Percentiles rank a stretch among this genome's conserved stretches.
phyloP scores from a whole-genome alignment of 2,329 filamentous ascomycete species.

The Ilyonectria robusta region DNA sequence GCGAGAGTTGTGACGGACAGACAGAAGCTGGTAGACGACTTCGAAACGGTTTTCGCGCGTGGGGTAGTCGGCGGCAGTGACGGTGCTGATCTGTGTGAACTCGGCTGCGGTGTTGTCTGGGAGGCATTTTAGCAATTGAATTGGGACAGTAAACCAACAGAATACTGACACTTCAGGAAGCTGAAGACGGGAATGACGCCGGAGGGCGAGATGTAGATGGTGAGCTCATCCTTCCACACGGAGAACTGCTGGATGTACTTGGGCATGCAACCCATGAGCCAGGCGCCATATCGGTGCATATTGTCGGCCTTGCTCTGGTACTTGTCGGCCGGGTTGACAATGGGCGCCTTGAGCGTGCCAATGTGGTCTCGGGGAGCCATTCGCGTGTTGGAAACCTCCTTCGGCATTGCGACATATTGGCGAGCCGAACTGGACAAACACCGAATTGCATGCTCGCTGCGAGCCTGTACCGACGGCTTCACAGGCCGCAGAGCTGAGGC shows the following conservation, averaged over 20 bases:
- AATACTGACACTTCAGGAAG: conserved; percentile 83
- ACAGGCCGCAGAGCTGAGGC: conserved; percentile 69
- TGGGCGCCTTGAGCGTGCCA: conserved; percentile 79
- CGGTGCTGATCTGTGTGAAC: conserved; percentile 92
- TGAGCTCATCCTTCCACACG: conserved; percentile 99
- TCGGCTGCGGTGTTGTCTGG: conserved; percentile 95
- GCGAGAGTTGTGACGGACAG: conserved; percentile 94
- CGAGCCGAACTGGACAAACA: conserved; percentile 66
- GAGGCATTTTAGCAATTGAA: conserved; percentile 26
- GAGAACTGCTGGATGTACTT: conserved; percentile 99
- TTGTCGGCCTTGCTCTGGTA: conserved; percentile 88
- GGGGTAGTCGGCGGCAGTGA: conserved; percentile 96
- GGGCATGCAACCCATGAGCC: conserved; percentile 95
- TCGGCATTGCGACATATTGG: conserved; percentile 69
- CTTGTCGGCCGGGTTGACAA: conserved; percentile 95
- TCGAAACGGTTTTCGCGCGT: conserved; percentile 97
- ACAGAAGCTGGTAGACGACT: conserved; percentile 97
- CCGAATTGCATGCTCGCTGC: conserved; percentile 59
- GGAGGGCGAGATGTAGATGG: conserved; percentile 89
- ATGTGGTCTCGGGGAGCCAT: conserved; percentile 70
- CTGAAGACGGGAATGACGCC: conserved; percentile 92
- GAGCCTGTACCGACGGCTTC: conserved; percentile 59
- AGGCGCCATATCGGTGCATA: conserved; percentile 95
- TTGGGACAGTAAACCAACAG: conserved; percentile 14
- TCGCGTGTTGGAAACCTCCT: conserved; percentile 77